Conservation (phyloP, 1,139 yeast species). For the Sugiyamaella xylanicola region DNA sequence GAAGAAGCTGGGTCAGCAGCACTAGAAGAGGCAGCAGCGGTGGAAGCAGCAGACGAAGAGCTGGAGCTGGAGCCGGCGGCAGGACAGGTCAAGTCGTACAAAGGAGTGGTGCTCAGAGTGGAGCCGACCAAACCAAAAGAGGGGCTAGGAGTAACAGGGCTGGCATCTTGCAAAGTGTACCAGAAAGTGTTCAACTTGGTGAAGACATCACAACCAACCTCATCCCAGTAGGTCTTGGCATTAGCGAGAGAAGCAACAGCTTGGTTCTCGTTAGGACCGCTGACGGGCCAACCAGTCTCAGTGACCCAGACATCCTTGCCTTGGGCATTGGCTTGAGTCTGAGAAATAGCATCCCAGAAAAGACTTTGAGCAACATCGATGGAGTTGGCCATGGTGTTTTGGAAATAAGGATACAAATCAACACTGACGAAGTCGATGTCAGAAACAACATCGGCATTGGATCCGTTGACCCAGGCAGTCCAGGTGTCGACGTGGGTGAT, state of each 20-base stretch:
- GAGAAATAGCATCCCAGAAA: conserved; percentile 26
- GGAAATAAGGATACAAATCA: conserved; percentile 35
- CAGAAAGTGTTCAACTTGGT: conserved; percentile 29
- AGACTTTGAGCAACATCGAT: conserved; percentile 28
- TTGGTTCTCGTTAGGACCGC: conserved; percentile 27
- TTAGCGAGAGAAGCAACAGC: conserved; percentile 29
- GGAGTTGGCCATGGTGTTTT: conserved; percentile 33
- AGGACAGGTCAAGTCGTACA: conserved; percentile 30
- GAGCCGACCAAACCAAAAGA: conserved; percentile 31
- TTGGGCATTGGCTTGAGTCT: conserved; percentile 35
- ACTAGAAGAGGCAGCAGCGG: conserved; percentile 6
- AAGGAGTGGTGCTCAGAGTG: conserved; percentile 24
- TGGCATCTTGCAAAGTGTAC: conserved; percentile 33
- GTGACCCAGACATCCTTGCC: conserved; percentile 85
- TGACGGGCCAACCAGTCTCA: conserved; percentile 71
- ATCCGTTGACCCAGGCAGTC: conserved; percentile 36
- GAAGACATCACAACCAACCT: conserved; percentile 32
- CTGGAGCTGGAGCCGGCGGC: conserved; percentile 21
- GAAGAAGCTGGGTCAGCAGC: neutral
- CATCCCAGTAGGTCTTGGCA: conserved; percentile 34
- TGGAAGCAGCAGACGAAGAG: conserved; percentile 21
- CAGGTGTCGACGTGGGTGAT: conserved; percentile 35
- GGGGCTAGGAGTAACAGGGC: conserved; percentile 28
- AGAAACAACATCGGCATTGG: conserved; percentile 29
- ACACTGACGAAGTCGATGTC: conserved; percentile 31